These are phyloP conservation scores for Ascosphaera acerosa DNA, from an alignment of 2,329 filamentous ascomycete genomes.

Conservation along the genomic window DNA sequence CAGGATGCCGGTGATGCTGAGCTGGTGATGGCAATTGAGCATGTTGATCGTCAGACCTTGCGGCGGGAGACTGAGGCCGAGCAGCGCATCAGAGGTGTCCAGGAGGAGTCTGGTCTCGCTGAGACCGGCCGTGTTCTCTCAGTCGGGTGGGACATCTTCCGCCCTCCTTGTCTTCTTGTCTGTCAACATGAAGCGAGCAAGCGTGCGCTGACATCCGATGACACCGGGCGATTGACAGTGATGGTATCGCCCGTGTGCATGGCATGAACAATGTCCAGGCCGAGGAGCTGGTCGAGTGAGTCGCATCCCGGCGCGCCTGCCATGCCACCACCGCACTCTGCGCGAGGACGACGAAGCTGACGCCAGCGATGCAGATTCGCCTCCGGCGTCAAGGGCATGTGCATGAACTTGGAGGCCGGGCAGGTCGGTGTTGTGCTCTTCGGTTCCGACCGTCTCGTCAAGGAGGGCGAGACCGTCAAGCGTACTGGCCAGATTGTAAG, in stretches of 20 bases:
- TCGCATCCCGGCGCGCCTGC: too few relatives aligned
- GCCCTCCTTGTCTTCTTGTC: background rate
- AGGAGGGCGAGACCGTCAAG: conserved; percentile 98
- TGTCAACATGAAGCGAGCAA: background rate
- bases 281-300: conserved; percentile 98
- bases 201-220: background rate
- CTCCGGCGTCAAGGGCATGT: conserved; percentile 99
- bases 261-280: conserved; percentile 99
- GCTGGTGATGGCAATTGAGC: too few relatives aligned
- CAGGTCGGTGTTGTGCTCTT: conserved; percentile 99
- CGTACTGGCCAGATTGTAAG: conserved; percentile 97
- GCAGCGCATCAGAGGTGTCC: conserved; percentile 94
- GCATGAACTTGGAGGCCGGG: conserved; percentile 99
- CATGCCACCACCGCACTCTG: conserved; percentile 6
- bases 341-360: conserved; percentile 6
- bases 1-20: too few relatives aligned
- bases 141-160: conserved; percentile 55
- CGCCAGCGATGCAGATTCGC: conserved; percentile 46
- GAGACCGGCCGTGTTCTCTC: conserved; percentile 98
- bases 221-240: conserved; percentile 32
- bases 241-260: conserved; percentile 99
- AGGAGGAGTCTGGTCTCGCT: conserved; percentile 86
- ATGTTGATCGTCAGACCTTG: too few relatives aligned
- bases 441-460: conserved; percentile 99
- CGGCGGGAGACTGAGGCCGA: too few relatives aligned